Percentiles rank a stretch among this genome's conserved stretches.
Conservation (phyloP, 352 stramenopile genomes). For the Globisporangium irregulare region DNA sequence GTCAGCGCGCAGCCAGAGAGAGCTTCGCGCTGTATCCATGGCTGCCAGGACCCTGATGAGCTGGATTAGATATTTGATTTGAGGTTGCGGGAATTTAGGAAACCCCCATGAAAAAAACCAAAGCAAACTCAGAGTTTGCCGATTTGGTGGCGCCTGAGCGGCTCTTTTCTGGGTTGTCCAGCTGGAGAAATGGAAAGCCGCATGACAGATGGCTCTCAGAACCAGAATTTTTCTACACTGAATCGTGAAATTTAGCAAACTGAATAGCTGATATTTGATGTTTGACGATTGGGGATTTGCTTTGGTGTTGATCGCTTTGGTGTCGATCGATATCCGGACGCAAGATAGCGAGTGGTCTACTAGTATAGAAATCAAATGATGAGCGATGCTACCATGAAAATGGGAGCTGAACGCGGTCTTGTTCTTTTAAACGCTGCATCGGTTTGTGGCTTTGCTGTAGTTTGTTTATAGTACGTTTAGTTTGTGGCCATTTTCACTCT, state of each 20-base stretch:
- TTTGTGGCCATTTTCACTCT: not conserved
- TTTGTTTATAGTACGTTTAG: not conserved
- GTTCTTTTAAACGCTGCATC: not conserved
- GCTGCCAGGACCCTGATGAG: not conserved
- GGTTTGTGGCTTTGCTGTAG: not conserved
- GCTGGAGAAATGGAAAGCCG: conserved; percentile 8
- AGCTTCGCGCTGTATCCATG: conserved; percentile 2
- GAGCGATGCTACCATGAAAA: too few species aligned
- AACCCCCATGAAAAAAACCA: not conserved
- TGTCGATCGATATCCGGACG: not conserved
- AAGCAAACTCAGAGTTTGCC: not conserved
- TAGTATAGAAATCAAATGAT: too few species aligned
- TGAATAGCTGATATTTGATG: not conserved
- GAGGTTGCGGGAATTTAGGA: not conserved
- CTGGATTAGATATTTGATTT: not conserved
- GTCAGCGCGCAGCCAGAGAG: not conserved
- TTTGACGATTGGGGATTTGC: not conserved
- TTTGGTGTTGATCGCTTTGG: too few species aligned
- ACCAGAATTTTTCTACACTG: not conserved
- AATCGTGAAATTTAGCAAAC: not conserved
- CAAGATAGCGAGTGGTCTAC: not conserved
- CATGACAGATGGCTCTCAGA: not conserved
- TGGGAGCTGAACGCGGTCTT: not conserved
- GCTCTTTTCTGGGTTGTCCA: not conserved
- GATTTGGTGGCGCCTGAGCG: not conserved